phyloP scores from a whole-genome alignment of 106 monocot genomes.

The Agapanthus africanus region DNA sequence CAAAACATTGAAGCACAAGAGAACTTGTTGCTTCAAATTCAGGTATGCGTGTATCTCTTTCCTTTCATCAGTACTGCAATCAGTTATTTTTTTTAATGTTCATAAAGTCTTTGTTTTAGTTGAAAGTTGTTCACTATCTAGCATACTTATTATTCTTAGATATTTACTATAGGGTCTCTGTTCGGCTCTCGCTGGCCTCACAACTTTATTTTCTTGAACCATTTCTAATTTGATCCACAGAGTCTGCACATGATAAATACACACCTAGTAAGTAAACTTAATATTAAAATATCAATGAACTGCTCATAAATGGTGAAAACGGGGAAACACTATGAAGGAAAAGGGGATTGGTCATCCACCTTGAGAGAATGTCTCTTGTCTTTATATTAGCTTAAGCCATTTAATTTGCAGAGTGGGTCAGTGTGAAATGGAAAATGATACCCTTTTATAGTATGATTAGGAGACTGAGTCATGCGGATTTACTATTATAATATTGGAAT shows the following conservation, averaged over 20 bases:
- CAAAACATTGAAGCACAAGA: constrained; percentile 86
- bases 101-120: background rate
- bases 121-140: background rate
- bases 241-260: background rate
- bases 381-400: too few species aligned
- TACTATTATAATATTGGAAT: too few species aligned
- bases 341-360: too few species aligned
- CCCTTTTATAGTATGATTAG: too few species aligned
- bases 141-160: background rate
- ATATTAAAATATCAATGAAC: too few species aligned
- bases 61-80: constrained; percentile 19
- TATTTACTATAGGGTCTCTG: background rate
- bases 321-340: too few species aligned
- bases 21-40: constrained; percentile 70
- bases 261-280: background rate
- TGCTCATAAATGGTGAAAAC: too few species aligned
- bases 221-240: background rate
- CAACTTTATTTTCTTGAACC: background rate
- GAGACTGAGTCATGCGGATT: too few species aligned
- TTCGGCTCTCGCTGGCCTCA: background rate
- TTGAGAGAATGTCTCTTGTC: too few species aligned
- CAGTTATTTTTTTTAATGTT: background rate
- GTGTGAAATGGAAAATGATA: too few species aligned
- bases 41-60: constrained; percentile 11
- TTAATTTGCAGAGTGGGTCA: too few species aligned